Conservation (phyloP, 2,329 filamentous ascomycete genomes). For the Aspergillus fructus region DNA sequence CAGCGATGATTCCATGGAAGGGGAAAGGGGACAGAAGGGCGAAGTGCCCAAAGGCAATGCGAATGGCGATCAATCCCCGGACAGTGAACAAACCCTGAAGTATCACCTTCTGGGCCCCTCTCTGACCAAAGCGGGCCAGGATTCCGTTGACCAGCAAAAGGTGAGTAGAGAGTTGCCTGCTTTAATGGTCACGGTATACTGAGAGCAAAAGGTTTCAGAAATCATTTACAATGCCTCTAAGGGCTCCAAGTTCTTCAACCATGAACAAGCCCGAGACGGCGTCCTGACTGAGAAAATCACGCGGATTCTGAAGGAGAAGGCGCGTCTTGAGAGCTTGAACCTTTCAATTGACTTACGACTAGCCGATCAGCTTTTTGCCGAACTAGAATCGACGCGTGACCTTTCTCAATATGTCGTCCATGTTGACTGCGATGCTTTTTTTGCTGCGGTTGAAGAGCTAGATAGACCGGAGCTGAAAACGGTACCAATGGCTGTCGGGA, state of each 20-base stretch:
- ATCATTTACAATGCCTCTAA: slow-evolving; percentile 97
- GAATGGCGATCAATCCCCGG: slow-evolving; percentile 3
- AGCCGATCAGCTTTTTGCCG: slow-evolving; percentile 76
- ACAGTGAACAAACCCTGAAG: slow-evolving; percentile 67
- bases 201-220: slow-evolving; percentile 69
- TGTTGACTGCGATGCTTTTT: slow-evolving; percentile 97
- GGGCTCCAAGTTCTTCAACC: slow-evolving; percentile 93
- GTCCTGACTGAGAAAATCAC: slow-evolving; percentile 82
- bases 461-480: slow-evolving; percentile 80
- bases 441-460: slow-evolving; percentile 86
- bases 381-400: slow-evolving; percentile 76
- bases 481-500: slow-evolving; percentile 87
- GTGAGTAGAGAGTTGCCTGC: slow-evolving; percentile 40
- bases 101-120: slow-evolving; percentile 89
- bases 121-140: slow-evolving; percentile 89
- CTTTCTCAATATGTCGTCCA: slow-evolving; percentile 84
- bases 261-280: slow-evolving; percentile 81
- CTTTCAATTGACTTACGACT: slow-evolving; percentile 69
- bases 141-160: slow-evolving; percentile 88
- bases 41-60: slow-evolving; percentile 13
- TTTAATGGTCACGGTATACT: neutral
- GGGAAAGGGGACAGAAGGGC: slow-evolving; percentile 22
- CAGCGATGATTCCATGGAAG: slow-evolving; percentile 17
- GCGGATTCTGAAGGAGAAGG: slow-evolving; percentile 72
- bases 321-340: slow-evolving; percentile 72